phyloP scores from a whole-genome alignment of 768 basidiomycete species.

The Psilocybe tampanensis region DNA sequence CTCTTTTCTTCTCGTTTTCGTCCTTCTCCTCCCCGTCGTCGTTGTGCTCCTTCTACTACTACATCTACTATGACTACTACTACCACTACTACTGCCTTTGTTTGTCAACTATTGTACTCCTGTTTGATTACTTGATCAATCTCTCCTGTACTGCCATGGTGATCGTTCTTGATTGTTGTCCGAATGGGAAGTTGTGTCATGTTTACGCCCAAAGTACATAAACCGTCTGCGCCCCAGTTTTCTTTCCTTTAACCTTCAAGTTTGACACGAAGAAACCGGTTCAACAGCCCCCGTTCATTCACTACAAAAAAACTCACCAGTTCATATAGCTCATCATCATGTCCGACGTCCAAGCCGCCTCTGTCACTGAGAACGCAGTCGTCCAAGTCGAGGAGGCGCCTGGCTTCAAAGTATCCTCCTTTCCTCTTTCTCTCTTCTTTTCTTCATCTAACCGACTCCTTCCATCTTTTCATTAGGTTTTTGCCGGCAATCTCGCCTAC shows the following conservation, averaged over 20 bases:
- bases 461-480: constrained; percentile 59
- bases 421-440: constrained; percentile 21
- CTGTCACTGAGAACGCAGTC: constrained; percentile 78
- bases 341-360: constrained; percentile 91
- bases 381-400: constrained; percentile 76
- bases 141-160: constrained; percentile 40
- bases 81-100: background rate
- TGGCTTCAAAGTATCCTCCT: constrained; percentile 79
- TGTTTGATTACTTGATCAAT: constrained; percentile 8
- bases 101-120: background rate
- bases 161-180: constrained; percentile 32
- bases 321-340: constrained; percentile 61
- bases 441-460: constrained; percentile 16
- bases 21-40: background rate
- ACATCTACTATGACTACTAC: background rate
- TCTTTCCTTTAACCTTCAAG: constrained; percentile 76
- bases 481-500: constrained; percentile 95
- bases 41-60: too few relatives aligned
- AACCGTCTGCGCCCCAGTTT: constrained; percentile 22
- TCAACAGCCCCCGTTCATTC: constrained; percentile 62
- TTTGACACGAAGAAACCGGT: constrained; percentile 86
- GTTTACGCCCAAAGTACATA: constrained; percentile 37
- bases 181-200: constrained; percentile 35
- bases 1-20: background rate
- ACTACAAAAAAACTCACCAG: constrained; percentile 53